Evolutionary conservation across 2,329 filamentous ascomycete genomes (phyloP), one percentile per base, ranked within the genome.

Genomic region (Fusarium verrucosum): DNA sequence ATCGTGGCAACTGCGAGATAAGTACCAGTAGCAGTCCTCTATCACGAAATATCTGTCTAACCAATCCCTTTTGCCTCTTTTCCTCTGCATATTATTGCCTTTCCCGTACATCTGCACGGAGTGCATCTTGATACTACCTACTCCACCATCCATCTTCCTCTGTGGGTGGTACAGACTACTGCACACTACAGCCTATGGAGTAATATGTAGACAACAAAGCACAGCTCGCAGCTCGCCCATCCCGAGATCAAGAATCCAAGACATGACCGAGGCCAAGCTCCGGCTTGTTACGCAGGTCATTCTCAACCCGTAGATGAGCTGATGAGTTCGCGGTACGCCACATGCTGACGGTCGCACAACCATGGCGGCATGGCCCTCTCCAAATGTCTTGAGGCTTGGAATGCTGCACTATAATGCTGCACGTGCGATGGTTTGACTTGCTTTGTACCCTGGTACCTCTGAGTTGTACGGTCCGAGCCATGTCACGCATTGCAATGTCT

Each of bases 371-470:
- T 57, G 50, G 55, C 28, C 36, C 37, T 59, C 40, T 65, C 58
- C 32, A 54, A 49, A 54, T 69, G 69, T 70, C 62, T 70, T 50
- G 40, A 63, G 38, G 59, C 50, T 60, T 68, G 65, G 67, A 71
- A 69, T 71, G 69, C 58, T 67, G 58, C 55, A 62, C 56, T 49
- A 53, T 52, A 41, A 38, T 50, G 23, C 57, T 69, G 69, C 69
- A 69, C 59, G 69, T 71, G 69, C 67, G 67, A 71, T 58, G 57
- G 61, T 68, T 56, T 61, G 60, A 60, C 54, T 53, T 63, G 56
- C 45, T 46, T 50, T 49, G 54, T 66, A 42, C 44, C 44, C 42
- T 16, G 22, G 44, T 41, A 38, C 23, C 13, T 23, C 23, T 50
- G 30, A 58, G 37, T 49, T 66, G 43, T 50, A 52, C 58, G 58